phyloP scores from a whole-genome alignment of 2,329 filamentous ascomycete genomes.

The Ophiocordyceps australis region DNA sequence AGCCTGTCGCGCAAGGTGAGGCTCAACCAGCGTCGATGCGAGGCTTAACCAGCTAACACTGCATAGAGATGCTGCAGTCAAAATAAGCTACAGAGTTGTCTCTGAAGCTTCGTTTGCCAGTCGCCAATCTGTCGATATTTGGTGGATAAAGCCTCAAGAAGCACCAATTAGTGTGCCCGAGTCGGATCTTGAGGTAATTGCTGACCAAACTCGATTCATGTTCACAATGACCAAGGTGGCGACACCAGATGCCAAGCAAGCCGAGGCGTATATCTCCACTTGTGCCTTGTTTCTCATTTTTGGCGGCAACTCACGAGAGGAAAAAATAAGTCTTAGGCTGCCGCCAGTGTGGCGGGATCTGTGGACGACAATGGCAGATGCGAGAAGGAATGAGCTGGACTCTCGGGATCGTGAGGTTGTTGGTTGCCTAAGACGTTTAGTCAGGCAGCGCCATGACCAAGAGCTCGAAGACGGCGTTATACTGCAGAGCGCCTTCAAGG shows the following conservation, averaged over 20 bases:
- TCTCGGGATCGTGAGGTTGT: slow-evolving; percentile 50
- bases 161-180: slow-evolving; percentile 14
- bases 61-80: slow-evolving; percentile 48
- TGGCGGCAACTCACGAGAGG: slow-evolving; percentile 60
- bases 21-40: neutral
- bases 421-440: slow-evolving; percentile 47
- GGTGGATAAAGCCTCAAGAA: slow-evolving; percentile 61
- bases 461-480: slow-evolving; percentile 60
- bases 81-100: slow-evolving; percentile 47
- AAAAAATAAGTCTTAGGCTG: slow-evolving; percentile 65
- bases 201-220: slow-evolving; percentile 32
- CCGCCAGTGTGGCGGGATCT: slow-evolving; percentile 70
- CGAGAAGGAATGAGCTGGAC: slow-evolving; percentile 53
- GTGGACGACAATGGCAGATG: slow-evolving; percentile 60
- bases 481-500: slow-evolving; percentile 57
- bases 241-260: slow-evolving; percentile 60
- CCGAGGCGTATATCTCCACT: slow-evolving; percentile 74
- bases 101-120: slow-evolving; percentile 61
- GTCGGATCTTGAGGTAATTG: slow-evolving; percentile 23
- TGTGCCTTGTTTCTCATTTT: slow-evolving; percentile 69
- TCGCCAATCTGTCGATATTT: slow-evolving; percentile 55
- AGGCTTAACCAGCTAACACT: slow-evolving; percentile 3
- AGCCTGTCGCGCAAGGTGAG: slow-evolving; percentile 61
- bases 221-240: slow-evolving; percentile 62
- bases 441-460: slow-evolving; percentile 50